These are phyloP conservation scores for Collariella sp. DNA, from an alignment of 495 filamentous ascomycete species.

Conservation along the genomic window DNA sequence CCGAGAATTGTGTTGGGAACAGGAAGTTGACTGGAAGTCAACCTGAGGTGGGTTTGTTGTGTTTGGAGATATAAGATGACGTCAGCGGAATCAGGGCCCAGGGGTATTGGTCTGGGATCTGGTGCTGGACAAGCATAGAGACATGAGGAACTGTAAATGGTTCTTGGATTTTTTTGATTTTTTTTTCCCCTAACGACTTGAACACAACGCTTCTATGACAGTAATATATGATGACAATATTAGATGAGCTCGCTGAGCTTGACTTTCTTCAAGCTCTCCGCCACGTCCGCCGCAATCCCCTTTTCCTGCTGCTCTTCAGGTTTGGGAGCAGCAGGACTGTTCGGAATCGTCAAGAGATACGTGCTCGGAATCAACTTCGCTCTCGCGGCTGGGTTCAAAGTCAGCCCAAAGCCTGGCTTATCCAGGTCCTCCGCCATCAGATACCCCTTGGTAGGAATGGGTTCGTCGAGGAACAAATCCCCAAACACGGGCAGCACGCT, in stretches of 20 bases:
- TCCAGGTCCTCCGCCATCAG: conserved; percentile 70
- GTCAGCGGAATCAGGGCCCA: too few species aligned
- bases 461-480: conserved; percentile 82
- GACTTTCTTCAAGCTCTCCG: conserved; percentile 9
- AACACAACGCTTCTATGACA: too few species aligned
- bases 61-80: too few species aligned
- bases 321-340: conserved; percentile 42
- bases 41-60: too few species aligned
- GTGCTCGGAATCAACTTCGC: conserved; percentile 60
- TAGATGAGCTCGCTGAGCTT: conserved; percentile 14
- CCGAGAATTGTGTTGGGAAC: too few species aligned
- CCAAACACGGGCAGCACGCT: conserved; percentile 85
- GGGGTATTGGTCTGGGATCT: too few species aligned
- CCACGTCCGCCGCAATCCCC: conserved; percentile 14
- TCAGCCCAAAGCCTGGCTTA: conserved; percentile 85
- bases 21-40: too few species aligned
- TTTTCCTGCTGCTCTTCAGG: conserved; percentile 21
- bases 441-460: conserved; percentile 74
- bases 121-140: too few species aligned
- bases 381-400: conserved; percentile 70
- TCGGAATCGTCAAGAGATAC: conserved; percentile 62
- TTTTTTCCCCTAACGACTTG: too few species aligned
- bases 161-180: too few species aligned
- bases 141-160: too few species aligned
- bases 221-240: neutral